Evolutionary conservation across 176 grass and related monocot genomes (phyloP).

Genomic region (Musa acuminata): DNA sequence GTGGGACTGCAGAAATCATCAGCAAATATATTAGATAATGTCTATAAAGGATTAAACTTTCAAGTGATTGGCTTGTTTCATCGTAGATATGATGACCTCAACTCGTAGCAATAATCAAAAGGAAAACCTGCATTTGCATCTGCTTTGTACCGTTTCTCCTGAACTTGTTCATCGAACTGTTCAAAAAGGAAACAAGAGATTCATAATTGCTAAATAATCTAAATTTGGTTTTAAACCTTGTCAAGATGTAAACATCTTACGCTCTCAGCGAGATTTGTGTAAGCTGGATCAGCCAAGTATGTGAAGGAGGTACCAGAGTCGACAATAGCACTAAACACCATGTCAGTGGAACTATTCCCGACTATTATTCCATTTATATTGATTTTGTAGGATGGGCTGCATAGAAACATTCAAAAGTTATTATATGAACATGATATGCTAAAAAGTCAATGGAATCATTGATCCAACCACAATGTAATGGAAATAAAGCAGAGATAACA

Average conservation of each 20-base stretch:
- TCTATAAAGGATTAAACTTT: neutral
- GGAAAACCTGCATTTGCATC: constrained; percentile 40
- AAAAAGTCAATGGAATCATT: neutral
- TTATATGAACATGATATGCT: neutral
- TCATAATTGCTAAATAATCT: neutral
- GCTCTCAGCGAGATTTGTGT: constrained; percentile 28
- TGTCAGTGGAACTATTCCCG: neutral
- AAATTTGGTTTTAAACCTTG: neutral
- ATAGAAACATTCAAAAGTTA: neutral
- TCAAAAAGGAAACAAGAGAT: constrained; percentile 13
- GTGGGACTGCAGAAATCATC: constrained; percentile 34
- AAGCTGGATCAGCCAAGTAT: constrained; percentile 40
- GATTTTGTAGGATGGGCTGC: constrained; percentile 55
- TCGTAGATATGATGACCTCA: constrained; percentile 42
- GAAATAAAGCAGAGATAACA: neutral
- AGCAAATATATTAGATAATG: neutral
- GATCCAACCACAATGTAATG: neutral
- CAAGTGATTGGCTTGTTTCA: neutral
- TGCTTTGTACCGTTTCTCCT: constrained; percentile 26
- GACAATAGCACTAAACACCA: constrained; percentile 36
- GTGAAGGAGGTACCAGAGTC: constrained; percentile 75
- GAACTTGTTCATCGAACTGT: constrained; percentile 66
- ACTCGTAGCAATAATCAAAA: constrained; percentile 75
- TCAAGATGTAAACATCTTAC: constrained; percentile 28
- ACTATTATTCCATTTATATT: constrained; percentile 42